A percentile compares a stretch with the other conserved stretches of the same genome.
These are phyloP conservation scores for Vickermania ingenoplastis DNA, from an alignment of 208 protist genomes.

Conservation along the genomic window DNA sequence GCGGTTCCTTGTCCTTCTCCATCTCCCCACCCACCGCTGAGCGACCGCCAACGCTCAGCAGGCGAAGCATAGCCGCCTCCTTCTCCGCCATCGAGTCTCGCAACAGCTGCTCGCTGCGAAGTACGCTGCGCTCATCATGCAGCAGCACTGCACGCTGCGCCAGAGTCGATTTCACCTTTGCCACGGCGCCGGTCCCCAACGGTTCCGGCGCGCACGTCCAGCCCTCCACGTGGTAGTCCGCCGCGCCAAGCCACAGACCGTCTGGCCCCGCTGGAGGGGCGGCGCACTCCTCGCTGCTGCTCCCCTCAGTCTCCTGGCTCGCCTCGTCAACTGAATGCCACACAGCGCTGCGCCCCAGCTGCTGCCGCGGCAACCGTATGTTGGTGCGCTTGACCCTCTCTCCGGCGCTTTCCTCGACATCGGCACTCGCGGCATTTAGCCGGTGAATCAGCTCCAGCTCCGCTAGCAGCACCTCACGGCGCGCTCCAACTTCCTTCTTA, in stretches of 20 bases:
- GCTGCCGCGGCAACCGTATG: not conserved
- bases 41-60: not conserved
- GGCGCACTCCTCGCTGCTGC: not conserved
- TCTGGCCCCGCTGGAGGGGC: not conserved
- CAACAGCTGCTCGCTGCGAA: slow-evolving; percentile 42
- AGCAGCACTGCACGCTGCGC: slow-evolving; percentile 36
- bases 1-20: not conserved
- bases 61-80: slow-evolving; percentile 7
- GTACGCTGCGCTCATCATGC: slow-evolving; percentile 27
- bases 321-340: not conserved
- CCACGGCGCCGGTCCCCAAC: not conserved
- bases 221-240: not conserved
- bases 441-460: slow-evolving; percentile 12
- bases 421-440: not conserved
- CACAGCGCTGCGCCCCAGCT: not conserved
- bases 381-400: no score
- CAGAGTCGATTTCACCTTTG: slow-evolving; percentile 13
- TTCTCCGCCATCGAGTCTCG: slow-evolving; percentile 18
- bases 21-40: not conserved
- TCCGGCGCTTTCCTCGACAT: not conserved
- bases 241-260: not conserved
- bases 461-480: not conserved
- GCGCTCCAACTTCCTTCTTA: no score
- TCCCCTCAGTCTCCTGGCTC: not conserved
- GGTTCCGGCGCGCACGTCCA: not conserved